A percentile compares a stretch with the other conserved stretches of the same genome.
Evolutionary conservation across 176 grass and related monocot genomes (phyloP).

Genomic region (maize (Zea mays)): DNA sequence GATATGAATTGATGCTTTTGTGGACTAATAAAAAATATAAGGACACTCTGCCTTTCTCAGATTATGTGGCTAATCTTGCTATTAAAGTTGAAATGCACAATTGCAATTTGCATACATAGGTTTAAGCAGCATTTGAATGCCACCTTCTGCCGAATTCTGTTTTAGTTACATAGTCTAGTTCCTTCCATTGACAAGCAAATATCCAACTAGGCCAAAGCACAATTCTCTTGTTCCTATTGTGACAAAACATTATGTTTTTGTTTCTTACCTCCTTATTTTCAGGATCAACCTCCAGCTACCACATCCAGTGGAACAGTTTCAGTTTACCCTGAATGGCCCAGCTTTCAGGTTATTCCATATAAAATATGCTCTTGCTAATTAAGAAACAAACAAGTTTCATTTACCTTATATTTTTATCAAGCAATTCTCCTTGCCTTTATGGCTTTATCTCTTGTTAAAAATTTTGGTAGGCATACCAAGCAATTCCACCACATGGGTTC

Average conservation of each 20-base stretch:
- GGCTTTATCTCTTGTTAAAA: background rate
- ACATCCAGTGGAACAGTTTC: conserved; percentile 49
- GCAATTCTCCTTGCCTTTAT: background rate
- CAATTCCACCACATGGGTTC: conserved; percentile 84
- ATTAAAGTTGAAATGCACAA: too few species aligned
- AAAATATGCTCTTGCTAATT: too few species aligned
- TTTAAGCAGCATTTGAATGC: too few species aligned
- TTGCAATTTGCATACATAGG: too few species aligned
- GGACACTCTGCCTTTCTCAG: too few species aligned
- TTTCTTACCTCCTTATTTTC: conserved; percentile 34
- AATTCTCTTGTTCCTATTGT: too few species aligned
- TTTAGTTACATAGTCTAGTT: too few species aligned
- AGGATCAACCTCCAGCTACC: conserved; percentile 77
- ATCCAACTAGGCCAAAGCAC: conserved; percentile 2
- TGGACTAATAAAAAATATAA: background rate
- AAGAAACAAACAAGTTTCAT: too few species aligned
- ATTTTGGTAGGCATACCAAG: conserved; percentile 66
- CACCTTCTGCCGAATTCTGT: too few species aligned
- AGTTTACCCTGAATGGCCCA: conserved; percentile 83
- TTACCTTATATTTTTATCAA: conserved; percentile 20
- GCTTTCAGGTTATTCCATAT: conserved; percentile 62
- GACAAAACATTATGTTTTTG: background rate
- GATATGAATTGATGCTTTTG: background rate
- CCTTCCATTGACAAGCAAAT: background rate
- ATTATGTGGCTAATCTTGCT: too few species aligned